These are phyloP conservation scores for Yamadazyma laniorum DNA, from an alignment of 805 yeast genomes.

Conservation along the genomic window DNA sequence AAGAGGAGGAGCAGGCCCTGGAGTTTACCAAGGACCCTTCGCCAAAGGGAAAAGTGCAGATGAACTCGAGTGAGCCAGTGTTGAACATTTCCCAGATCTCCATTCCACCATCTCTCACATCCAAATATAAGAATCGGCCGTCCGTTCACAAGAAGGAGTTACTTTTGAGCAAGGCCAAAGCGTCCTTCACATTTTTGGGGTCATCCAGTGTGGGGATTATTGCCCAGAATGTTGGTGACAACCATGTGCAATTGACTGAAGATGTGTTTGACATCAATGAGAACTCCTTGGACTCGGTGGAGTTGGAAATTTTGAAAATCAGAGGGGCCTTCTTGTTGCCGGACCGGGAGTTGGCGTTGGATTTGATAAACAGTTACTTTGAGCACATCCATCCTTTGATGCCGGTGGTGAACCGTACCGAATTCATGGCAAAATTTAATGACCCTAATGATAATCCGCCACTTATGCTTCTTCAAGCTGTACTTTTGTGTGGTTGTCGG, in stretches of 20 bases:
- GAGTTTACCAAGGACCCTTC: constrained; percentile 3
- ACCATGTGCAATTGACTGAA: constrained; percentile 46
- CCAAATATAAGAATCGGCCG: constrained; percentile 39
- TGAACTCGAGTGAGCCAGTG: constrained; percentile 32
- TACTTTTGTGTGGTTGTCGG: constrained; percentile 66
- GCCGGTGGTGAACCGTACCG: constrained; percentile 64
- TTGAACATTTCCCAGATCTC: constrained; percentile 41
- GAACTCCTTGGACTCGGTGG: constrained; percentile 51
- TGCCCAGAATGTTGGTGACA: constrained; percentile 46
- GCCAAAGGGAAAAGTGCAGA: constrained; percentile 10
- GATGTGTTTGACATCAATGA: constrained; percentile 38
- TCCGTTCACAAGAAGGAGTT: constrained; percentile 36
- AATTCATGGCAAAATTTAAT: constrained; percentile 57
- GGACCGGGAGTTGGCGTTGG: constrained; percentile 53
- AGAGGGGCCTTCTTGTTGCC: constrained; percentile 76
- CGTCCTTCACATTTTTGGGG: constrained; percentile 51
- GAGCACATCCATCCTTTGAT: constrained; percentile 62
- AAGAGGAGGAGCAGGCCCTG: constrained; percentile 1
- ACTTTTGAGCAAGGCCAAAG: constrained; percentile 22
- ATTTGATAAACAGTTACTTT: constrained; percentile 61
- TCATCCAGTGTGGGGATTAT: constrained; percentile 49
- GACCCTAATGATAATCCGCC: constrained; percentile 60
- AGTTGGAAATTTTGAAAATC: constrained; percentile 59
- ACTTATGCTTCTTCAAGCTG: constrained; percentile 62
- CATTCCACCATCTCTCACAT: constrained; percentile 44